Evolutionary conservation across 139 green algal genomes (phyloP), one percentile per base, ranked within the genome.

Genomic region (Haematococcus sp.): DNA sequence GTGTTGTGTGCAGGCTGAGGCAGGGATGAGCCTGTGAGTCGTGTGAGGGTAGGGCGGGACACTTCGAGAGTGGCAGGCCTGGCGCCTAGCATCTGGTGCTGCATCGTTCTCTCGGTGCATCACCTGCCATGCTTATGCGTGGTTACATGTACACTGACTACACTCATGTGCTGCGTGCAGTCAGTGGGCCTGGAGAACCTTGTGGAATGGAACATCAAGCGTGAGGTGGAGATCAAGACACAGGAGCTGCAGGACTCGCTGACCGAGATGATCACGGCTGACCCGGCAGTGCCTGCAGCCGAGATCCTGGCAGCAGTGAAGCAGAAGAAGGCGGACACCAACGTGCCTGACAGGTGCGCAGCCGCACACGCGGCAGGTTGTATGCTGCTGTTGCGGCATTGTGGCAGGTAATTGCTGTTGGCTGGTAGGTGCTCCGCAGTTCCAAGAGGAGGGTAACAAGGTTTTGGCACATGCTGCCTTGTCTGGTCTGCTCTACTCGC

Each of bases 161-260:
- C 40, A 11, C 40, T 49, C 7, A 49, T 49, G 40, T 49, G 40
- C 7, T 49, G 40, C 40, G 7, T 49, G 40, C 40, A 92, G 80
- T 78, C 52, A 4, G 83, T 78, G 44, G 86, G 85, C 27, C 81
- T 97, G 59, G 51, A 46, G 0, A 34, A 67, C 4, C 79, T 98
- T 71, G 94, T 95, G 52, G 88, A 95, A 44, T 95, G 94, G 89
- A 92, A 94, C 87, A 88, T 81, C 28, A 86, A 91, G 70, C 90
- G 91, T 72, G 83, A 91, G 60, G 83, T 93, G 74, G 93, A 97
- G 66, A 65, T 84, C 27, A 90, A 92, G 63, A 81, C 93, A 63
- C 81, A 68, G 60, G 91, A 96, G 77, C 86, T 97, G 75, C 77
- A 87, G 49, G 79, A 75, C 2, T 49, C 72, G 5, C 81, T 98